phyloP scores from a whole-genome alignment of 2,329 filamentous ascomycete species.

The Penicillium sp. region DNA sequence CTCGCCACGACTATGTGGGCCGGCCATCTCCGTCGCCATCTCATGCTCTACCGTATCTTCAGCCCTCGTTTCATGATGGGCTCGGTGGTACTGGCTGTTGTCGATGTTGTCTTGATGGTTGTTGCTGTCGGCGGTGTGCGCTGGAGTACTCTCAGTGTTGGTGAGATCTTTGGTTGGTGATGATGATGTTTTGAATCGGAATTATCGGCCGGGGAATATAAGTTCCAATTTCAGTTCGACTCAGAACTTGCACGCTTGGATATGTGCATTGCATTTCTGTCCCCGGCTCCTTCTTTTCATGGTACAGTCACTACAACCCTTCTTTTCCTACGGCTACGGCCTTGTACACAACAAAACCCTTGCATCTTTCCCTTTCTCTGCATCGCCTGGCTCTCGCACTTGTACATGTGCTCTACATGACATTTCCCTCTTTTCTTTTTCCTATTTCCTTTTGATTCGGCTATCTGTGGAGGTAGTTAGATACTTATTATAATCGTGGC shows the following conservation, averaged over 20 bases:
- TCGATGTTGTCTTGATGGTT: conserved; percentile 71
- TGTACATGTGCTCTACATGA: background rate
- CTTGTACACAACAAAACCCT: background rate
- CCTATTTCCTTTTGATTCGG: background rate
- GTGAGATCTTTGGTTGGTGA: conserved; percentile 83
- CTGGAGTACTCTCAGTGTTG: conserved; percentile 73
- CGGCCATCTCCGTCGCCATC: conserved; percentile 78
- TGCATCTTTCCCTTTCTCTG: background rate
- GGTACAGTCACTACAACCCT: background rate
- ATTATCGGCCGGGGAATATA: background rate
- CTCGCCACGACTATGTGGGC: conserved; percentile 89
- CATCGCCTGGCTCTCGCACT: background rate
- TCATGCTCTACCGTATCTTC: conserved; percentile 97
- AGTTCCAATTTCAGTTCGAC: background rate
- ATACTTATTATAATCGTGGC: background rate
- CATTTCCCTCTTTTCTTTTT: background rate
- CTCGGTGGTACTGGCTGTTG: conserved; percentile 65
- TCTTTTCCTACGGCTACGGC: background rate
- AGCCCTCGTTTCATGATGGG: conserved; percentile 86
- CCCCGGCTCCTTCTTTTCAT: background rate
- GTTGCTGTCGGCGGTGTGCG: conserved; percentile 72
- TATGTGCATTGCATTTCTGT: background rate
- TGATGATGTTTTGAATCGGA: background rate
- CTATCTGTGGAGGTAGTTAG: background rate
- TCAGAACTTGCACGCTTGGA: background rate